Evolutionary conservation across 495 filamentous ascomycete species (phyloP).

Genomic region (Venustampulla echinocandica): DNA sequence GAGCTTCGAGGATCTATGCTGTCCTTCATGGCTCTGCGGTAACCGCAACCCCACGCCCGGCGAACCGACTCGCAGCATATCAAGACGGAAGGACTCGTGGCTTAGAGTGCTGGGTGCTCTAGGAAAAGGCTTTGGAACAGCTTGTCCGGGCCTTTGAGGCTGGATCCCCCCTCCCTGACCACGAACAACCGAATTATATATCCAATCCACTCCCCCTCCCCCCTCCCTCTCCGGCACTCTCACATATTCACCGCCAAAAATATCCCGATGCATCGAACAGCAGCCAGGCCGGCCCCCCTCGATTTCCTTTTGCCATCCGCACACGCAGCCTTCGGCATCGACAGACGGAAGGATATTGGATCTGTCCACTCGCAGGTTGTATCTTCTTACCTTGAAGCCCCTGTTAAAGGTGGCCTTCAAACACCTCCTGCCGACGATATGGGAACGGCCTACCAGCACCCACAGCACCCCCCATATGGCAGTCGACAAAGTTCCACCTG

Average conservation of each 20-base stretch:
- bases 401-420: conserved; percentile 31
- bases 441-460: conserved; percentile 39
- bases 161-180: too few relatives aligned
- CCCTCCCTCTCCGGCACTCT: neutral
- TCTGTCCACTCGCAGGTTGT: neutral
- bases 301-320: conserved; percentile 15
- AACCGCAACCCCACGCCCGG: conserved; percentile 25
- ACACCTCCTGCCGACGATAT: conserved; percentile 41
- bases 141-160: too few relatives aligned
- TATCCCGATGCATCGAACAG: conserved; percentile 23
- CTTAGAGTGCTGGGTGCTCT: conserved; percentile 14
- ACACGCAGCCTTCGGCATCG: conserved; percentile 10
- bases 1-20: conserved; percentile 16
- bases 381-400: conserved; percentile 17
- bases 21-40: conserved; percentile 17
- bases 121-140: neutral
- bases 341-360: conserved; percentile 14
- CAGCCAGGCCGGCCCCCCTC: conserved; percentile 21
- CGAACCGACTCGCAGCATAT: conserved; percentile 29
- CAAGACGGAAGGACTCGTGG: neutral
- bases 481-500: conserved; percentile 28
- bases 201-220: neutral
- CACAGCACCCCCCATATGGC: conserved; percentile 30
- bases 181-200: neutral
- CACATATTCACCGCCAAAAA: neutral